Base-by-base conservation (phyloP, 176 grass and related monocot species). In the Echinochloa phyllopogon region DNA sequence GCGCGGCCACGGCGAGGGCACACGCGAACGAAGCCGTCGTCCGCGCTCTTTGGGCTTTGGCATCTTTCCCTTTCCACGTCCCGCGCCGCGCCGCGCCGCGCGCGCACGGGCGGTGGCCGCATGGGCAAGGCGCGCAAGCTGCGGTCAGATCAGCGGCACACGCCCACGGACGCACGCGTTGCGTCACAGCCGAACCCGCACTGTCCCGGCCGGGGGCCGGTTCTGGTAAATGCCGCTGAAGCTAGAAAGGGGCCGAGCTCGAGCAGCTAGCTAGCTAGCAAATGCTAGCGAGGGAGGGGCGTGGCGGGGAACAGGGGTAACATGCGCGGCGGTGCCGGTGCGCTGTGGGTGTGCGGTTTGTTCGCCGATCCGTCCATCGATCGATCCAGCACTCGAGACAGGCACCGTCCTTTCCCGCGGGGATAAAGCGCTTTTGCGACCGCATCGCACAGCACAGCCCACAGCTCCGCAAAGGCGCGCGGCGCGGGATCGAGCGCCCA, bases 281-380 rank as follows among this genome's bases (percentile, higher is more conserved):
- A 33, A 33, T 33, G 29, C 4, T 29, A 69, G 83, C 47, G 4
- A 48, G 41, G 15, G 1, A 45, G 24, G 37, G 21, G 23, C 21
- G n/a, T n/a, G n/a, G n/a, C n/a, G 56, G 86, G 74, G 75, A 61
- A 75, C 87, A 89, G n/a, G 69, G 63, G 87, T 85, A 89, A 85
- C 82, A 85, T 89, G 87, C 69, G 33, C 43, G 75, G 37, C 81
- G 68, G 68, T 71, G 75, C 41, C 41, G 83, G 50, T 15, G 41
- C 52, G 52, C 68, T 24, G 55, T 20, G 72, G 23, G n/a, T 36
- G n/a, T 18, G 82, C 45, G 15, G 44, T 51, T 33, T 9, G 86
- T 47, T 72, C 70, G 41, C 18, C 18, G 38, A 62, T 63, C 69
- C 77, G 77, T 76, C 65, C 33, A 39, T 82, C 25, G 5, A 39